A percentile compares a stretch with the other conserved stretches of the same genome.
These are phyloP conservation scores for Chamaecyparis obtusa DNA, from an alignment of 75 land plant genomes.

Conservation along the genomic window DNA sequence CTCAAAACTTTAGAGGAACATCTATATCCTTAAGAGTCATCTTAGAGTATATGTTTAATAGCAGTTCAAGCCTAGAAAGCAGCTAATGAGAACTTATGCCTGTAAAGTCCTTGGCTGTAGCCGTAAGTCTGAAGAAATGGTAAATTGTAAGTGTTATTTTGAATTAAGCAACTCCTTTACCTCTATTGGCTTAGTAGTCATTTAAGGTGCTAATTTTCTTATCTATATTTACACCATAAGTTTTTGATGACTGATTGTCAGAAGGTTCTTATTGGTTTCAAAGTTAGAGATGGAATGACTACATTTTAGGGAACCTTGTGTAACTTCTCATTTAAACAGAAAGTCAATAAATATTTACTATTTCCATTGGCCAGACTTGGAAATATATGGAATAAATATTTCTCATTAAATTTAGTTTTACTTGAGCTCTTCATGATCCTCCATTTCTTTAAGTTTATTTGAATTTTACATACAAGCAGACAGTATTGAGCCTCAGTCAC, in stretches of 20 bases:
- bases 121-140: background rate
- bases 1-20: background rate
- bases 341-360: background rate
- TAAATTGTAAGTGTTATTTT: background rate
- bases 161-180: background rate
- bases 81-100: background rate
- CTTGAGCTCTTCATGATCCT: background rate
- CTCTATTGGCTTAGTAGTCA: background rate
- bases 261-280: background rate
- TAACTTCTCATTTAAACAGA: background rate
- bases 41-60: background rate
- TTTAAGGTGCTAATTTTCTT: background rate
- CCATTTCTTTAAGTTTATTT: background rate
- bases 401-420: background rate
- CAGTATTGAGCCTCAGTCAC: background rate
- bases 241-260: background rate
- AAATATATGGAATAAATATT: background rate
- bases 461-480: background rate
- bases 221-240: background rate
- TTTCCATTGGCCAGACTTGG: background rate
- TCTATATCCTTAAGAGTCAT: background rate
- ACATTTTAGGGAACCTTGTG: background rate
- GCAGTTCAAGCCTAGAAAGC: background rate
- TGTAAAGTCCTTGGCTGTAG: background rate
- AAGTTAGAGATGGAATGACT: background rate